Evolutionary conservation across 2,329 filamentous ascomycete species (phyloP).

Genomic region (Scolecobasidium constrictum): DNA sequence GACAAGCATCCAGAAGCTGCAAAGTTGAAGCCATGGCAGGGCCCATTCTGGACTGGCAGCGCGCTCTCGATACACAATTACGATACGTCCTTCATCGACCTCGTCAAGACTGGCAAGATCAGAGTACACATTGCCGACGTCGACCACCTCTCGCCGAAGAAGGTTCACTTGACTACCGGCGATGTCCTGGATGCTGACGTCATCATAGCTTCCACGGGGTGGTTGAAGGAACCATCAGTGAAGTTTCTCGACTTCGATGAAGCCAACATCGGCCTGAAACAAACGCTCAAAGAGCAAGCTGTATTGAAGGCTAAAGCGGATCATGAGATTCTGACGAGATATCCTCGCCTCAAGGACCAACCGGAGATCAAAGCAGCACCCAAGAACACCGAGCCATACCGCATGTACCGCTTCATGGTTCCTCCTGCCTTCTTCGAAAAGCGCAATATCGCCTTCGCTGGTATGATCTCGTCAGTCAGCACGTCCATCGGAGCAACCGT

Average conservation of each 20-base stretch:
- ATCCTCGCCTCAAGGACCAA: constrained; percentile 42
- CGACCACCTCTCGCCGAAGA: constrained; percentile 31
- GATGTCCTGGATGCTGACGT: constrained; percentile 35
- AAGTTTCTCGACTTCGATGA: constrained; percentile 28
- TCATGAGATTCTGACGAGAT: constrained; percentile 39
- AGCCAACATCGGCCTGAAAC: constrained; percentile 14
- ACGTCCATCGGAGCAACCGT: constrained; percentile 27
- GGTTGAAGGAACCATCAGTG: constrained; percentile 40
- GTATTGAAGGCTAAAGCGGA: constrained; percentile 28
- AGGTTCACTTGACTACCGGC: constrained; percentile 39
- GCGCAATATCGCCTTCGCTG: constrained; percentile 30
- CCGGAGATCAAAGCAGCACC: constrained; percentile 19
- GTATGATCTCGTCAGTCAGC: constrained; percentile 26
- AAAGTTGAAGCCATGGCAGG: constrained; percentile 31
- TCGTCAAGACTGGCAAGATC: constrained; percentile 43
- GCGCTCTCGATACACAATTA: constrained; percentile 53
- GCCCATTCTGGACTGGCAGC: constrained; percentile 42
- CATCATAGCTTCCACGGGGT: constrained; percentile 47
- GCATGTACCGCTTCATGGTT: constrained; percentile 33
- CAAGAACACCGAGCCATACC: constrained; percentile 15
- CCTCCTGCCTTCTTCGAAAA: constrained; percentile 22
- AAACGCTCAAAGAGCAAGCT: constrained; percentile 14
- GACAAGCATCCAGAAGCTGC: constrained; percentile 29
- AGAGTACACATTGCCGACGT: constrained; percentile 46
- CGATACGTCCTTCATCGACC: constrained; percentile 41